A percentile compares a stretch with the other conserved stretches of the same genome.
These are phyloP conservation scores for Diaporthe sp. DNA, from an alignment of 2,329 filamentous ascomycete genomes.

Conservation along the genomic window DNA sequence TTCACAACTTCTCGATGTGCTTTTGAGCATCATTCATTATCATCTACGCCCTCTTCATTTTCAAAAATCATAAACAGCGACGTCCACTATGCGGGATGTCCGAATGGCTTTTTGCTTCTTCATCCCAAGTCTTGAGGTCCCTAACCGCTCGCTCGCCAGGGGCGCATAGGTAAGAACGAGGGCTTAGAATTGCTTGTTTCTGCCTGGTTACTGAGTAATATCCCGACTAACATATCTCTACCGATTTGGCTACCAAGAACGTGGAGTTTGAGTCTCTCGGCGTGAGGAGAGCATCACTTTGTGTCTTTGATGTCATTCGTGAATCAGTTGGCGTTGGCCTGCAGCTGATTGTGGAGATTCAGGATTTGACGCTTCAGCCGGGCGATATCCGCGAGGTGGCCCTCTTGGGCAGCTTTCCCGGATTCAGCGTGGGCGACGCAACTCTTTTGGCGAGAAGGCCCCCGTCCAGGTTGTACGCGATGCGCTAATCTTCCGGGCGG, in stretches of 20 bases:
- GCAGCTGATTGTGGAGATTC: no score
- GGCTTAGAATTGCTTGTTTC: no score
- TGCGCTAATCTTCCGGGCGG: neutral
- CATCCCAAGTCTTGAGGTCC: neutral
- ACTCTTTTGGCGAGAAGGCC: neutral
- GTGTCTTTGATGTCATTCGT: no score
- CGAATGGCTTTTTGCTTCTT: neutral
- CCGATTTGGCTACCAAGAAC: no score
- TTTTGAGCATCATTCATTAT: neutral
- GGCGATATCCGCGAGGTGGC: neutral
- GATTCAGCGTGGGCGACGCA: neutral
- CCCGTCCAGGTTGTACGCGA: neutral
- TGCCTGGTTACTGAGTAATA: no score
- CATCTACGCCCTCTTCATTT: rapidly evolving
- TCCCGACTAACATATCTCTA: no score
- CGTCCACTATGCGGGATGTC: neutral
- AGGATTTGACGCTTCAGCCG: no score
- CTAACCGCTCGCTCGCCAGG: no score
- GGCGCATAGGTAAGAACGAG: neutral
- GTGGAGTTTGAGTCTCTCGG: no score
- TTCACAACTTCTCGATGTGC: neutral
- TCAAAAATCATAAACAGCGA: neutral
- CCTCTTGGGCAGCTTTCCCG: neutral
- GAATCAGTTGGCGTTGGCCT: no score
- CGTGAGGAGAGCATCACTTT: no score